Percentiles rank a stretch among this genome's conserved stretches.
Evolutionary conservation across 306 rosid species (phyloP).

Genomic region (Alnus glutinosa): DNA sequence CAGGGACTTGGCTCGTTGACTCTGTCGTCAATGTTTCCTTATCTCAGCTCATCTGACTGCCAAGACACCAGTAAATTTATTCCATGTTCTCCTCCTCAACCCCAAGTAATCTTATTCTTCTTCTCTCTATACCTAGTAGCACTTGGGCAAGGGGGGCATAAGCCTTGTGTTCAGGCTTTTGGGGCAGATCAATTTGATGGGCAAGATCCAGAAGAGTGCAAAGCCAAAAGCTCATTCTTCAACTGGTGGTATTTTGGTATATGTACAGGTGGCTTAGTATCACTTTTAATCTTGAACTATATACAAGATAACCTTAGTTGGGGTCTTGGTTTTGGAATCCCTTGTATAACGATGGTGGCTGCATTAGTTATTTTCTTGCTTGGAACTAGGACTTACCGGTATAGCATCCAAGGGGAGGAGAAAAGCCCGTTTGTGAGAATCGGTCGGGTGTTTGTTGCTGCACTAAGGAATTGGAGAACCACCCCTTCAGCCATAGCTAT

Average conservation of each 20-base stretch:
- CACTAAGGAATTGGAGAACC: slow-evolving; percentile 34
- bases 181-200: slow-evolving; percentile 82
- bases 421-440: slow-evolving; percentile 50
- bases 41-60: slow-evolving; percentile 34
- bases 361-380: slow-evolving; percentile 54
- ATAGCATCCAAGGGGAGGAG: slow-evolving; percentile 16
- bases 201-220: slow-evolving; percentile 53
- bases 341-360: slow-evolving; percentile 46
- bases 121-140: slow-evolving; percentile 63
- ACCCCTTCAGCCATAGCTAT: background rate
- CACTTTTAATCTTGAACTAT: slow-evolving; percentile 39
- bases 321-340: slow-evolving; percentile 73
- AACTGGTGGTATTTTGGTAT: slow-evolving; percentile 81
- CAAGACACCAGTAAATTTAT: slow-evolving; percentile 12
- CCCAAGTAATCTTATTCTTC: slow-evolving; percentile 59
- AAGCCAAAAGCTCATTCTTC: slow-evolving; percentile 76
- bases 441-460: slow-evolving; percentile 38
- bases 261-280: slow-evolving; percentile 32
- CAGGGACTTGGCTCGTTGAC: slow-evolving; percentile 69
- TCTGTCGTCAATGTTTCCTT: slow-evolving; percentile 50
- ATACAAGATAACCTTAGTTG: slow-evolving; percentile 59
- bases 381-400: slow-evolving; percentile 58
- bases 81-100: slow-evolving; percentile 34
- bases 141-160: slow-evolving; percentile 70
- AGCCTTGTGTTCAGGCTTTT: slow-evolving; percentile 83